A percentile compares a stretch with the other conserved stretches of the same genome.
Conservation (phyloP, 306 rosid species). For the Sechiopsis laciniata region DNA sequence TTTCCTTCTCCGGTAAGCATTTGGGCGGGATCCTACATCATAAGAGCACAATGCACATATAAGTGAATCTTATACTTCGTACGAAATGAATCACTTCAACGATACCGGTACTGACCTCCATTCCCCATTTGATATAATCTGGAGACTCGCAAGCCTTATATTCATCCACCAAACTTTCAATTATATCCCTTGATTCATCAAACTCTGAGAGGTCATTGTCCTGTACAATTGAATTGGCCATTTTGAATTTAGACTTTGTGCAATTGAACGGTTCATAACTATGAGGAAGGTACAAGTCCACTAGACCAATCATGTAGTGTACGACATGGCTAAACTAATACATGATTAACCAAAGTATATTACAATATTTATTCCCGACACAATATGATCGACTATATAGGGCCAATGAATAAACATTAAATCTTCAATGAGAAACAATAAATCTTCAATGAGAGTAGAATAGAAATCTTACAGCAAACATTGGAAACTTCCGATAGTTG, state of each 20-base stretch:
- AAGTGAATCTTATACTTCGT: constrained; percentile 12
- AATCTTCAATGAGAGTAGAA: neutral
- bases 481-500: constrained; percentile 93
- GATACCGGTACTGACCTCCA: constrained; percentile 68
- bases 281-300: constrained; percentile 19
- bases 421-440: neutral
- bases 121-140: constrained; percentile 98
- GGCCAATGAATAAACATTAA: neutral
- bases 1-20: constrained; percentile 75
- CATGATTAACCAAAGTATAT: too few species aligned
- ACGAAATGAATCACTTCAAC: constrained; percentile 24
- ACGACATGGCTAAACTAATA: neutral
- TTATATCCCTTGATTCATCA: constrained; percentile 94
- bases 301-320: neutral
- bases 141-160: constrained; percentile 99
- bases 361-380: too few species aligned
- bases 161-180: constrained; percentile 94
- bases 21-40: constrained; percentile 68
- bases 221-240: constrained; percentile 41
- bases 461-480: constrained; percentile 81
- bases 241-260: constrained; percentile 26
- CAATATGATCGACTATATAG: neutral
- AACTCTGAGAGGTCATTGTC: constrained; percentile 98
- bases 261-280: constrained; percentile 15
- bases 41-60: constrained; percentile 4